phyloP scores from a whole-genome alignment of 352 stramenopile species.

The Pythium chondricola region DNA sequence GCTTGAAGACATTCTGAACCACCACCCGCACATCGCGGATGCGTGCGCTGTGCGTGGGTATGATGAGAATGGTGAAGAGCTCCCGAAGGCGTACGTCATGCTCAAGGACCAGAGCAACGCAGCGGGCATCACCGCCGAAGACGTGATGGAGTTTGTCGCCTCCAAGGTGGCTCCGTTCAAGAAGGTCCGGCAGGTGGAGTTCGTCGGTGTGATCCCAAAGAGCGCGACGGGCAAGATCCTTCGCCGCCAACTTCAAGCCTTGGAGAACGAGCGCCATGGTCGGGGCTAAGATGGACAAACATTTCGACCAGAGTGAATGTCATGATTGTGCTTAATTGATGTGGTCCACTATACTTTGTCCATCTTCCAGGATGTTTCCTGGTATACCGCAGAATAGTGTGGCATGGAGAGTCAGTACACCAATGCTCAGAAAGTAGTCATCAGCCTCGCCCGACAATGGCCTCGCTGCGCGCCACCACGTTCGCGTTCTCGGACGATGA shows the following conservation, averaged over 20 bases:
- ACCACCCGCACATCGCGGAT: slow-evolving; percentile 45
- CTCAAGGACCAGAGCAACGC: slow-evolving; percentile 32
- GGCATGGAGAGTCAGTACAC: neutral
- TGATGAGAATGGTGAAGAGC: slow-evolving; percentile 64
- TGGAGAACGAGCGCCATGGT: slow-evolving; percentile 2
- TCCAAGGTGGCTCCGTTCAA: slow-evolving; percentile 72
- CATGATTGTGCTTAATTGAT: neutral
- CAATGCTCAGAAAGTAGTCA: too few species aligned
- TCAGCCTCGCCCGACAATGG: too few species aligned
- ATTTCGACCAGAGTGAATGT: slow-evolving; percentile 3
- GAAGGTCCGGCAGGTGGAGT: slow-evolving; percentile 73
- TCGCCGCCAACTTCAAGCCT: slow-evolving; percentile 59
- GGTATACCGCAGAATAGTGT: too few species aligned
- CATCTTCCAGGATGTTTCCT: too few species aligned
- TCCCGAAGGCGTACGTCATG: slow-evolving; percentile 90
- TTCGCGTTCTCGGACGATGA: slow-evolving; percentile 38
- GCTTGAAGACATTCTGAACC: slow-evolving; percentile 89
- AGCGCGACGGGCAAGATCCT: slow-evolving; percentile 91
- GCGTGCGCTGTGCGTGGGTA: slow-evolving; percentile 44
- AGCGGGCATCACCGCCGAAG: slow-evolving; percentile 34
- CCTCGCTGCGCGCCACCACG: slow-evolving; percentile 7
- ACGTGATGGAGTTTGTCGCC: slow-evolving; percentile 74
- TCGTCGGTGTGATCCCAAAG: slow-evolving; percentile 88
- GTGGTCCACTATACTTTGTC: neutral
- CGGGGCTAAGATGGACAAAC: neutral